Conservation (phyloP, 495 filamentous ascomycete genomes). For the Trichoderma parareesei region DNA sequence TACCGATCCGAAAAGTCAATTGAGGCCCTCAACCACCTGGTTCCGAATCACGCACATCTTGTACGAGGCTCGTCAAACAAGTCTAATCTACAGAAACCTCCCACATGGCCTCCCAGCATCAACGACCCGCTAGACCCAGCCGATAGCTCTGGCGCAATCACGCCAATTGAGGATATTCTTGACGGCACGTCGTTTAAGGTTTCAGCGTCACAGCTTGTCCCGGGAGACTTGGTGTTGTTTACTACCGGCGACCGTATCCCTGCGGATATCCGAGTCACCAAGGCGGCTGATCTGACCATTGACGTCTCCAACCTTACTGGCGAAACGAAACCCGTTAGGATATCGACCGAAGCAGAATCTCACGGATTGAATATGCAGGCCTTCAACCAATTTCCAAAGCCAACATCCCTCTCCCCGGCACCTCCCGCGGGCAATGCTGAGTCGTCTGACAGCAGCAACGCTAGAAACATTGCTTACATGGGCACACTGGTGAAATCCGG, state of each 20-base stretch:
- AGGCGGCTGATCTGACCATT: constrained; percentile 77
- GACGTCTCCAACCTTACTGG: constrained; percentile 97
- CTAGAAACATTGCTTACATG: constrained; percentile 90
- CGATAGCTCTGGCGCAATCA: constrained; percentile 25
- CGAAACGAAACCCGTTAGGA: constrained; percentile 86
- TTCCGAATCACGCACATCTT: constrained; percentile 88
- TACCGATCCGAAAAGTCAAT: constrained; percentile 96
- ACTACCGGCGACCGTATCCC: constrained; percentile 94
- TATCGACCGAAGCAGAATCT: constrained; percentile 61
- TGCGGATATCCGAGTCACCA: constrained; percentile 90
- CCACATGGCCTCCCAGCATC: constrained; percentile 37
- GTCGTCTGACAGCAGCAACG: constrained; percentile 20
- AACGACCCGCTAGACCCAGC: constrained; percentile 21
- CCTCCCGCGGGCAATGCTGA: constrained; percentile 18
- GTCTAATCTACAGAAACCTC: constrained; percentile 22
- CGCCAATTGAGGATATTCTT: constrained; percentile 43
- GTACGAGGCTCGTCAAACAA: constrained; percentile 52
- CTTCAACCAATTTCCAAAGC: constrained; percentile 22
- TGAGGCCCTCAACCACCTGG: constrained; percentile 86
- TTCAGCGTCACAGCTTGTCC: constrained; percentile 76
- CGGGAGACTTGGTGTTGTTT: constrained; percentile 87
- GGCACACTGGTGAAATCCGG: constrained; percentile 92
- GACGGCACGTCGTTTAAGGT: constrained; percentile 74
- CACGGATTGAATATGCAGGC: constrained; percentile 28
- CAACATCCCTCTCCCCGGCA: constrained; percentile 23